Evolutionary conservation across 345 rosid genomes (phyloP).

Genomic region (Balakata baccata): DNA sequence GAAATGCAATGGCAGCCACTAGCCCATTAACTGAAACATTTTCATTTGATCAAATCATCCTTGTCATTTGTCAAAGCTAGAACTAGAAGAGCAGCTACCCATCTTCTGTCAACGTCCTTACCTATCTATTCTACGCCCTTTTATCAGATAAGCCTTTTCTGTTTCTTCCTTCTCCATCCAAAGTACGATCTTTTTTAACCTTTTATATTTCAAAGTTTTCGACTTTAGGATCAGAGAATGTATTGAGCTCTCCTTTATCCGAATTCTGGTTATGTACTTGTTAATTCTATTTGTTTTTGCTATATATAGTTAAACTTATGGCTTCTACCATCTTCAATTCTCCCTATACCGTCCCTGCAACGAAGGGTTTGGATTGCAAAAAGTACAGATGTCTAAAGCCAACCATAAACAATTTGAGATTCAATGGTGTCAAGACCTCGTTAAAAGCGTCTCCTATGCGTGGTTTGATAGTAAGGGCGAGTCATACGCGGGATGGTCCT

Average conservation of each 20-base stretch:
- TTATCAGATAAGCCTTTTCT: slow-evolving; percentile 20
- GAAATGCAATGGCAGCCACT: no score
- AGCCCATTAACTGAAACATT: no score
- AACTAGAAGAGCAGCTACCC: background rate
- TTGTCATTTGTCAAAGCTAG: background rate
- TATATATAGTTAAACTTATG: slow-evolving; percentile 14
- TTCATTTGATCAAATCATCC: no score
- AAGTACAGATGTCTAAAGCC: slow-evolving; percentile 19
- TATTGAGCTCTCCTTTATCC: background rate
- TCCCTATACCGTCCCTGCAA: slow-evolving; percentile 16
- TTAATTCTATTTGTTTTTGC: background rate
- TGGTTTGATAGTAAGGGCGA: slow-evolving; percentile 12
- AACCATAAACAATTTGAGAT: slow-evolving; percentile 1
- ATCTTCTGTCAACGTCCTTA: slow-evolving; percentile 6
- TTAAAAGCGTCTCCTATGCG: background rate
- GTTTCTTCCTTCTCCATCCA: background rate
- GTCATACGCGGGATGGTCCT: slow-evolving; percentile 11
- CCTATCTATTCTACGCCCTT: background rate
- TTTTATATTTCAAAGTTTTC: background rate
- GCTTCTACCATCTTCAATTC: slow-evolving; percentile 23
- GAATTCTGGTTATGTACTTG: background rate
- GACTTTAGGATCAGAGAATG: background rate
- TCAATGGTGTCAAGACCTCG: background rate
- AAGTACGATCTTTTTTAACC: slow-evolving; percentile 12
- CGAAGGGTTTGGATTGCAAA: slow-evolving; percentile 21